These are phyloP conservation scores for Adiantum capillusveneris DNA, from an alignment of 75 land plant species.

Conservation along the genomic window DNA sequence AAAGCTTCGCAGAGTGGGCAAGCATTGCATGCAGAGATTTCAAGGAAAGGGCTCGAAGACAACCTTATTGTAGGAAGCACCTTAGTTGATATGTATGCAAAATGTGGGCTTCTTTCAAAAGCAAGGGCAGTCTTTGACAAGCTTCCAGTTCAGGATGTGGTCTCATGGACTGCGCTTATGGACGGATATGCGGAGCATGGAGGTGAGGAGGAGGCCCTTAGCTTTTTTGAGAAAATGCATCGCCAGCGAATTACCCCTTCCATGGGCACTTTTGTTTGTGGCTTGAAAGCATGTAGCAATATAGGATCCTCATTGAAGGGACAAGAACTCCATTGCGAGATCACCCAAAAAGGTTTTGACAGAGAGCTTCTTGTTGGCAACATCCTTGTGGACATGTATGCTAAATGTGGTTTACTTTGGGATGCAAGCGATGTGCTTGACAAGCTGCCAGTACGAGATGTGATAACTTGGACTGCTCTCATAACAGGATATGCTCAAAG, in stretches of 20 bases:
- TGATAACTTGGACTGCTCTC: conserved; percentile 26
- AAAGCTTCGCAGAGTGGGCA: conserved; percentile 1
- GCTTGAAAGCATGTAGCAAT: conserved; percentile 55
- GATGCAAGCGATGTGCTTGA: conserved; percentile 12
- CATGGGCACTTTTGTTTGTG: conserved; percentile 14
- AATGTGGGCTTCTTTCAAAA: conserved; percentile 22
- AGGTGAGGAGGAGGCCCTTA: conserved; percentile 32
- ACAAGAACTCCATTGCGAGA: conserved; percentile 7
- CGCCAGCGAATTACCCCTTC: not conserved
- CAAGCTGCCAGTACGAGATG: conserved; percentile 12
- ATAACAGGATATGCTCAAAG: conserved; percentile 21
- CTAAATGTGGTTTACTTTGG: conserved; percentile 6
- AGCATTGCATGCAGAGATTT: conserved; percentile 14
- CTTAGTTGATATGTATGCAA: conserved; percentile 25
- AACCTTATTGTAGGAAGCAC: conserved; percentile 11
- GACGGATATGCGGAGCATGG: conserved; percentile 22
- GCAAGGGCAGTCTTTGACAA: conserved; percentile 48
- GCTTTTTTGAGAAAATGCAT: conserved; percentile 20
- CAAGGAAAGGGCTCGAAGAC: conserved; percentile 7
- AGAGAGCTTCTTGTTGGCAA: conserved; percentile 17
- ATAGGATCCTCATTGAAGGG: conserved; percentile 32
- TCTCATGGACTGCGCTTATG: conserved; percentile 15
- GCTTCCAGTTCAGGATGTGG: conserved; percentile 37
- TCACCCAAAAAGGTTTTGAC: conserved; percentile 10
- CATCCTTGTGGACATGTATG: conserved; percentile 6